phyloP scores from a whole-genome alignment of 1,139 yeast genomes.

The Diutina ranongensis region DNA sequence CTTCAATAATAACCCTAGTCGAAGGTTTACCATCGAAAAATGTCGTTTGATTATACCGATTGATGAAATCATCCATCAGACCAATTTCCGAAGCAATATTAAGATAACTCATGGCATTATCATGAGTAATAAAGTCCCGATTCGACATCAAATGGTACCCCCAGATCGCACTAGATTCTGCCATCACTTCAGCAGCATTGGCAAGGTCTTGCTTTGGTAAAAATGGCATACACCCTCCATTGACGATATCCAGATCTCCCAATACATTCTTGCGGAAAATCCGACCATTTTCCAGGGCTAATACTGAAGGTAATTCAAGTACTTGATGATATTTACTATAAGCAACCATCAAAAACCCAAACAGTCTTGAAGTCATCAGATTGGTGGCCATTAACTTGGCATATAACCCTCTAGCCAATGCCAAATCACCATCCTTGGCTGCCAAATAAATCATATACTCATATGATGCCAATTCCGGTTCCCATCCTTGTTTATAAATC shows the following conservation, averaged over 20 bases:
- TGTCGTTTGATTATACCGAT: slow-evolving; percentile 39
- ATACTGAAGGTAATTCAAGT: slow-evolving; percentile 25
- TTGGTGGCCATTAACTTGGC: slow-evolving; percentile 36
- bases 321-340: slow-evolving; percentile 31
- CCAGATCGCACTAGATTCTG: slow-evolving; percentile 77
- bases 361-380: slow-evolving; percentile 28
- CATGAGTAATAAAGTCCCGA: slow-evolving; percentile 30
- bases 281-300: slow-evolving; percentile 34
- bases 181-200: slow-evolving; percentile 35
- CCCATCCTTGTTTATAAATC: slow-evolving; percentile 41
- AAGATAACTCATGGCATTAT: slow-evolving; percentile 40
- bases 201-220: slow-evolving; percentile 43
- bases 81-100: slow-evolving; percentile 41
- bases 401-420: slow-evolving; percentile 63
- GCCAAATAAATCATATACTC: slow-evolving; percentile 65
- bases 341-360: slow-evolving; percentile 44
- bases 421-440: slow-evolving; percentile 69
- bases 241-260: slow-evolving; percentile 14
- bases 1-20: slow-evolving; percentile 11
- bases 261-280: slow-evolving; percentile 35
- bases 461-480: slow-evolving; percentile 40
- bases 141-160: slow-evolving; percentile 33
- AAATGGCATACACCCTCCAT: slow-evolving; percentile 34
- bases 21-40: slow-evolving; percentile 17
- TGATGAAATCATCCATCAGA: slow-evolving; percentile 34